These are phyloP conservation scores for Metschnikowia arizonensis DNA, from an alignment of 805 yeast genomes.

Conservation along the genomic window DNA sequence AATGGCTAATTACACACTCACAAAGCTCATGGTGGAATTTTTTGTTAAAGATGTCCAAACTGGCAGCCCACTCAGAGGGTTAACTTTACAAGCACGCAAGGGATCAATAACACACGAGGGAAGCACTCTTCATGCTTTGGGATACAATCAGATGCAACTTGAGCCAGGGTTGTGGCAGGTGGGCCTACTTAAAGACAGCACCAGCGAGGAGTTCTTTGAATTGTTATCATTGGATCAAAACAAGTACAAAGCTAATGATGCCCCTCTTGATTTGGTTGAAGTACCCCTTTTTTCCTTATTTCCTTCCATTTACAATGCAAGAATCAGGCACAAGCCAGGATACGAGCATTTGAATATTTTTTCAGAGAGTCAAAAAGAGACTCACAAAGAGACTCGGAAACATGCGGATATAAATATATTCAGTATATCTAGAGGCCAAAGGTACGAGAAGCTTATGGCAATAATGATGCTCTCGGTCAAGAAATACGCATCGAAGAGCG, in stretches of 20 bases:
- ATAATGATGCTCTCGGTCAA: slow-evolving; percentile 81
- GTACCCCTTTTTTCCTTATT: slow-evolving; percentile 41
- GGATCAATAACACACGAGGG: slow-evolving; percentile 45
- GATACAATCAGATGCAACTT: slow-evolving; percentile 76
- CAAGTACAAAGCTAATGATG: slow-evolving; percentile 33
- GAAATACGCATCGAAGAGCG: slow-evolving; percentile 51
- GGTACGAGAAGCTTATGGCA: slow-evolving; percentile 67
- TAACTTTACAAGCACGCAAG: slow-evolving; percentile 41
- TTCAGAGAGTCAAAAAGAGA: background rate
- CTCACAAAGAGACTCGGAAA: slow-evolving; percentile 2
- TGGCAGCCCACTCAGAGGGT: slow-evolving; percentile 45
- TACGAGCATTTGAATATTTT: slow-evolving; percentile 12
- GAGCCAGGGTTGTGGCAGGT: slow-evolving; percentile 68
- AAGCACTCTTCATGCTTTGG: slow-evolving; percentile 70
- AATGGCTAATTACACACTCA: slow-evolving; percentile 42
- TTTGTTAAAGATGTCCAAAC: slow-evolving; percentile 47
- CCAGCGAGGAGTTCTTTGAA: slow-evolving; percentile 14
- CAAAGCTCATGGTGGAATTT: slow-evolving; percentile 65
- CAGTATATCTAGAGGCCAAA: slow-evolving; percentile 77
- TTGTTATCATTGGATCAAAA: slow-evolving; percentile 41
- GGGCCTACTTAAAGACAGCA: slow-evolving; percentile 38
- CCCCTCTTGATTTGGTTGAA: slow-evolving; percentile 17
- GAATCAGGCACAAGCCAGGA: slow-evolving; percentile 35
- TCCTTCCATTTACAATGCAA: slow-evolving; percentile 46
- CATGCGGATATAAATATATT: slow-evolving; percentile 64